Evolutionary conservation across 352 stramenopile genomes (phyloP).

Genomic region (Globisporangium yorkense): DNA sequence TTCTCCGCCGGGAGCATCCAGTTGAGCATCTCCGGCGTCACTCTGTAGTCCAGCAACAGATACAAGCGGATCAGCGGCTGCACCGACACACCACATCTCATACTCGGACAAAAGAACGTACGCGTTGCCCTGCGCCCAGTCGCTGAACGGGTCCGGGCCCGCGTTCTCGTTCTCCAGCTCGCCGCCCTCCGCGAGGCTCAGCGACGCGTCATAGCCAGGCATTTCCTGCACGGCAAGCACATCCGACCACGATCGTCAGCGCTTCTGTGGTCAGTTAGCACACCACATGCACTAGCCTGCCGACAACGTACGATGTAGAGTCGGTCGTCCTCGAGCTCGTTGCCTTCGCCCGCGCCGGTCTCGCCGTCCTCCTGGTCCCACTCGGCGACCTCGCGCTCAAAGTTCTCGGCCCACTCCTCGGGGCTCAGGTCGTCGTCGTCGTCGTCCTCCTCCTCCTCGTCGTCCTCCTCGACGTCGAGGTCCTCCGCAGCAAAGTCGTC

Average conservation of each 20-base stretch:
- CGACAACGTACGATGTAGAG: slow-evolving; percentile 51
- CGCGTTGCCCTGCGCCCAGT: slow-evolving; percentile 52
- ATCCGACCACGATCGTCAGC: not conserved
- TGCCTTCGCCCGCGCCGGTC: not conserved
- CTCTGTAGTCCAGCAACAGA: slow-evolving; percentile 7
- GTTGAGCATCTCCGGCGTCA: slow-evolving; percentile 74
- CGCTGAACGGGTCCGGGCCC: slow-evolving; percentile 32
- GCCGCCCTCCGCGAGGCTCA: slow-evolving; percentile 48
- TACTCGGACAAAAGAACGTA: slow-evolving; percentile 17
- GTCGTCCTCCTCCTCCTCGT: slow-evolving; percentile 16
- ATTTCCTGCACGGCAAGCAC: slow-evolving; percentile 33
- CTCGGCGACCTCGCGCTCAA: slow-evolving; percentile 55
- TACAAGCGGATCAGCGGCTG: not conserved
- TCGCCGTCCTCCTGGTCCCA: slow-evolving; percentile 38
- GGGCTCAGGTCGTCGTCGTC: slow-evolving; percentile 40
- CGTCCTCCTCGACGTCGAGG: slow-evolving; percentile 21
- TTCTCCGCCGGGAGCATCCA: slow-evolving; percentile 72
- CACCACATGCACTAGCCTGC: not conserved
- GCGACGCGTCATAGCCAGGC: slow-evolving; percentile 55
- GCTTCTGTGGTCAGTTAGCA: not conserved
- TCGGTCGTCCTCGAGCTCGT: slow-evolving; percentile 52
- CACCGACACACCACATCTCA: not conserved
- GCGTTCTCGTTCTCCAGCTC: slow-evolving; percentile 26
- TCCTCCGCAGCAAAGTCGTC: slow-evolving; percentile 30
- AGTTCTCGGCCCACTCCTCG: slow-evolving; percentile 58